These are phyloP conservation scores for Penicillium sp. DNA, from an alignment of 2,329 filamentous ascomycete genomes.

Conservation along the genomic window DNA sequence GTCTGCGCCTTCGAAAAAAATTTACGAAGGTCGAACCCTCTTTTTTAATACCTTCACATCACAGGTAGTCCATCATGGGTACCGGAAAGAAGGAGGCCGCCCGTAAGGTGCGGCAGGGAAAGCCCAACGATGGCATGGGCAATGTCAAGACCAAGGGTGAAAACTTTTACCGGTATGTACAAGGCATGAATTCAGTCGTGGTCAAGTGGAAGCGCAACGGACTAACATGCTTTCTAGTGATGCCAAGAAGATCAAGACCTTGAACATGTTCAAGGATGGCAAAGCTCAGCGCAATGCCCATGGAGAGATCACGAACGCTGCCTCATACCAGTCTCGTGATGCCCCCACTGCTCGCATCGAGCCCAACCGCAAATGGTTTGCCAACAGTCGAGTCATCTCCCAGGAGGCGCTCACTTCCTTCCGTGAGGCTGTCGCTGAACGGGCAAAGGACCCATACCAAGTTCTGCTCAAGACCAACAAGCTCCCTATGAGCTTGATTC, in stretches of 20 bases:
- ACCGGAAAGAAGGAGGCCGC: conserved; percentile 86
- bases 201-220: not conserved
- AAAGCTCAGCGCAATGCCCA: conserved; percentile 76
- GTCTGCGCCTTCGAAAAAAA: conserved; percentile 29
- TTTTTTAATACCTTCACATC: conserved; percentile 17
- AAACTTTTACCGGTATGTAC: conserved; percentile 82
- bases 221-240: conserved; percentile 39
- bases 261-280: conserved; percentile 90
- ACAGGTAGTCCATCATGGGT: conserved; percentile 61
- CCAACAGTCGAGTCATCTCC: conserved; percentile 85
- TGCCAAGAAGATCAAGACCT: conserved; percentile 83
- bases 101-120: conserved; percentile 81
- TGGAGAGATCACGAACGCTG: conserved; percentile 82
- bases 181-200: conserved; percentile 28
- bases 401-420: conserved; percentile 86
- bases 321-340: conserved; percentile 79
- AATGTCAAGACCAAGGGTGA: conserved; percentile 95
- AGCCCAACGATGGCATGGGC: conserved; percentile 78
- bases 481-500: conserved; percentile 90
- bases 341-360: conserved; percentile 82
- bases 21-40: conserved; percentile 23
- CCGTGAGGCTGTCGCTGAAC: conserved; percentile 86
- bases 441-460: conserved; percentile 84
- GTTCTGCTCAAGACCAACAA: conserved; percentile 97
- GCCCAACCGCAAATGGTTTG: conserved; percentile 97